Evolutionary conservation across 2,329 filamentous ascomycete species (phyloP).

Genomic region (Sporothrix sp.): DNA sequence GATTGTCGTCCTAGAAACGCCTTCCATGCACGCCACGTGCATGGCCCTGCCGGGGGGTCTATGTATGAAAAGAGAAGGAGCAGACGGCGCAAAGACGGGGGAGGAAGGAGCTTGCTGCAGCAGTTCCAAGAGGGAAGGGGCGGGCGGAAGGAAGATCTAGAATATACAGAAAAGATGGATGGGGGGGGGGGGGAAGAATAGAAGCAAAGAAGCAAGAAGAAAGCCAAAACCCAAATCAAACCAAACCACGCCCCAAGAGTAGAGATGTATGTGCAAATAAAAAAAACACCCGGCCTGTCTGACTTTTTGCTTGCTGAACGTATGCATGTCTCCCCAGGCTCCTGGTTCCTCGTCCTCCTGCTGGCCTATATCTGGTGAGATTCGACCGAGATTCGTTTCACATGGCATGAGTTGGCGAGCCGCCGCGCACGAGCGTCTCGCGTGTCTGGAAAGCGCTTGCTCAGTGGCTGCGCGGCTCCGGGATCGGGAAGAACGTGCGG

Average conservation of each 20-base stretch:
- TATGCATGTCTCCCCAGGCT: constrained; percentile 2
- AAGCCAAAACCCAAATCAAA: not conserved
- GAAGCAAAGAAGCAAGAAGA: constrained; percentile 1
- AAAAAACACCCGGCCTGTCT: not conserved
- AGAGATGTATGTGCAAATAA: constrained; percentile 10
- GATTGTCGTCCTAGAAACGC: constrained; percentile 11
- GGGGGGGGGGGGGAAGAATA: not conserved
- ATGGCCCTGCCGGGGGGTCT: constrained; percentile 12
- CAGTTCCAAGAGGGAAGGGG: not conserved
- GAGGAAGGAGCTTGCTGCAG: not conserved
- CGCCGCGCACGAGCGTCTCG: not conserved
- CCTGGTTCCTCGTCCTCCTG: not conserved
- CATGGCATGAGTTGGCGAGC: no score
- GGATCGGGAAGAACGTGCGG: constrained; percentile 20
- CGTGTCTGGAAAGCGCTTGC: no score
- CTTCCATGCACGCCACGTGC: constrained; percentile 14
- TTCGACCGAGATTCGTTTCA: no score
- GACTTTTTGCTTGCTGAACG: constrained; percentile 2
- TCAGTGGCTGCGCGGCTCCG: constrained; percentile 3
- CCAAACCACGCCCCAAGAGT: constrained; percentile 7
- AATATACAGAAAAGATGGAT: not conserved
- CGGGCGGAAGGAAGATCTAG: constrained; percentile 3
- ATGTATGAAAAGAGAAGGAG: constrained; percentile 5
- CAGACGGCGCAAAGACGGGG: not conserved
- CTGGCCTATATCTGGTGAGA: not conserved